phyloP scores from a whole-genome alignment of 169 alveolate species.

The Eimeria maxima region DNA sequence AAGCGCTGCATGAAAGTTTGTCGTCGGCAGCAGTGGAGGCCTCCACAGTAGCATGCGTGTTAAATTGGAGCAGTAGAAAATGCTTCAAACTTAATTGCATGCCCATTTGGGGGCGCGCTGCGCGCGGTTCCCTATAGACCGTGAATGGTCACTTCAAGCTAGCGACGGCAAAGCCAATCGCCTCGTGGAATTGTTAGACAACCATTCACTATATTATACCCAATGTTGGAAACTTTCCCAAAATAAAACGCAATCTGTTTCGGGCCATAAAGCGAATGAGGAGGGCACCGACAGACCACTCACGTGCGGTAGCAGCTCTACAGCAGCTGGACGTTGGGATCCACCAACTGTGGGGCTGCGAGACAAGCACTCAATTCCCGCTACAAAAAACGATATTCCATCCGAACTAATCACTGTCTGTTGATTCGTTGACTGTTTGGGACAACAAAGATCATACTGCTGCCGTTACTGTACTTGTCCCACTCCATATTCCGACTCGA shows the following conservation, averaged over 20 bases:
- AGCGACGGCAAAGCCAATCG: not conserved
- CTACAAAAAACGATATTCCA: not conserved
- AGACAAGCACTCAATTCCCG: conserved; percentile 11
- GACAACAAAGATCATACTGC: not conserved
- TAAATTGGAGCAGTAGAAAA: not conserved
- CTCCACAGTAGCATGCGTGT: not conserved
- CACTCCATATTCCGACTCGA: not conserved
- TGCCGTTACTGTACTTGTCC: not conserved
- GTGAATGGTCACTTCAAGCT: conserved; percentile 25
- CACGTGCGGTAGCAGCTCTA: not conserved
- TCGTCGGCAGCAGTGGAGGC: not conserved
- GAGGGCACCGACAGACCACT: not conserved
- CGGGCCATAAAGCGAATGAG: not conserved
- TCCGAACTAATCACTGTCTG: not conserved
- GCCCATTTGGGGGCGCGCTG: not conserved
- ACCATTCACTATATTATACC: not conserved
- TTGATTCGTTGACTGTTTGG: not conserved
- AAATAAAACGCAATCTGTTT: not conserved
- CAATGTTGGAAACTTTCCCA: not conserved
- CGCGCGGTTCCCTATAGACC: conserved; percentile 44
- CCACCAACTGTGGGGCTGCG: conserved; percentile 61
- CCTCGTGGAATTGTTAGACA: not conserved
- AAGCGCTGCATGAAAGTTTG: conserved; percentile 20
- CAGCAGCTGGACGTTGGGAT: not conserved
- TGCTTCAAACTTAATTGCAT: not conserved